Evolutionary conservation across 768 basidiomycete genomes (phyloP).

Genomic region (Roridomyces roridus): DNA sequence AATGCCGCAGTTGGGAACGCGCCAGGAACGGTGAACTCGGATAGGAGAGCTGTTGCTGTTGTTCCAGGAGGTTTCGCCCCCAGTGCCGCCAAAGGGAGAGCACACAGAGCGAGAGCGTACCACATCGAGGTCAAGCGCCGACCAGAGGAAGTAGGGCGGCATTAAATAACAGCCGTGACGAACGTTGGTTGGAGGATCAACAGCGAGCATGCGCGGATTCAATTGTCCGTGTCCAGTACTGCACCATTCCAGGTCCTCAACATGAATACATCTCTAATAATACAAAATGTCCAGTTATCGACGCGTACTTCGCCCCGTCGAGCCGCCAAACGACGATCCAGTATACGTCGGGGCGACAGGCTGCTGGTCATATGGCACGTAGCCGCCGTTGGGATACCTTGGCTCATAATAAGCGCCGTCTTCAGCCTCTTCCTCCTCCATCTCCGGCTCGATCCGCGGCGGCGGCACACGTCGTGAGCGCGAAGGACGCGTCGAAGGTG

Average conservation of each 20-base stretch:
- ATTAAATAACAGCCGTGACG: too few relatives aligned
- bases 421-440: neutral
- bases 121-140: too few relatives aligned
- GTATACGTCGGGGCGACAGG: constrained; percentile 14
- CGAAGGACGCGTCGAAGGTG: neutral
- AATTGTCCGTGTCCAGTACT: too few relatives aligned
- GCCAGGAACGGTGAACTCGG: constrained; percentile 65
- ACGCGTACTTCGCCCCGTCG: neutral
- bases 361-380: constrained; percentile 22
- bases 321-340: constrained; percentile 12
- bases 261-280: too few relatives aligned
- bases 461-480: constrained; percentile 15
- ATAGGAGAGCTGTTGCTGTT: constrained; percentile 9
- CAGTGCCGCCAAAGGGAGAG: too few relatives aligned
- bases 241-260: too few relatives aligned
- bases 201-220: neutral
- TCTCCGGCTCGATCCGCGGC: constrained; percentile 2
- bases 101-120: too few relatives aligned
- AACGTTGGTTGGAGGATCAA: neutral
- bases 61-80: too few relatives aligned
- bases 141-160: too few relatives aligned
- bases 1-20: constrained; percentile 71
- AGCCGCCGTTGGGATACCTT: constrained; percentile 22
- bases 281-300: too few relatives aligned
- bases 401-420: constrained; percentile 2